Evolutionary conservation across 805 yeast species (phyloP), one percentile per base, ranked within the genome.

Genomic region (Wickerhamomyces alni): DNA sequence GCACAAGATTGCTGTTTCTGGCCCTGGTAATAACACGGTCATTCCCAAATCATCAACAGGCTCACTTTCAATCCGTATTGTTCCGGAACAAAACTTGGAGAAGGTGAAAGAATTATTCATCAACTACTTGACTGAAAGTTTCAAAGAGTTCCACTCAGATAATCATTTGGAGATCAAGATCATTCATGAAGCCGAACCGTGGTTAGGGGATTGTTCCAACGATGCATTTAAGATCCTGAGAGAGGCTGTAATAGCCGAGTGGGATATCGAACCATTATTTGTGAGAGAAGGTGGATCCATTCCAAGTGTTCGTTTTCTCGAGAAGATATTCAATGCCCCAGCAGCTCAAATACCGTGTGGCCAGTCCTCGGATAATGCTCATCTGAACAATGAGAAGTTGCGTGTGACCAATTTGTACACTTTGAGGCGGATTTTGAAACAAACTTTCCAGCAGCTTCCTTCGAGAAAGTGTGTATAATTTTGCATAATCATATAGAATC

Each of bases 301-400:
- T 58, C 97, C 99, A 2, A 82, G 91, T 10, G 80, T 93, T 8
- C 65, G 96, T 46, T 83, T 82, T 44, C 63, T 91, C 47, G 99
- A 91, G 52, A 85, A 85, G 58, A 67, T 74, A 11, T 85, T 91
- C 48, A 61, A 71, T 38, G 96, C 98, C 3, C 86, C 87, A 19
- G 98, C 96, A 2, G 94, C 91, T 1, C 98, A 93, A 60, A 75
- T 93, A 26, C 98, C 99, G 2, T 87, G 97, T 55, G 99, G 98
- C 0, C 99, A 91, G 64, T 75, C 91, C 2, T 78, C 93, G 32
- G 98, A 93, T 59, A 87, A 87, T 54, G 98, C 97, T 1, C 99
- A 91, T 66, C 72, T 91, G 51, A 79, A 82, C 54, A 83, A 93
- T 55, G 99, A 91, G 62, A 74, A 93, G 46, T 59, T 91, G 35